phyloP scores from a whole-genome alignment of 2,329 filamentous ascomycete genomes.

The Phyllosticta capitalensis region DNA sequence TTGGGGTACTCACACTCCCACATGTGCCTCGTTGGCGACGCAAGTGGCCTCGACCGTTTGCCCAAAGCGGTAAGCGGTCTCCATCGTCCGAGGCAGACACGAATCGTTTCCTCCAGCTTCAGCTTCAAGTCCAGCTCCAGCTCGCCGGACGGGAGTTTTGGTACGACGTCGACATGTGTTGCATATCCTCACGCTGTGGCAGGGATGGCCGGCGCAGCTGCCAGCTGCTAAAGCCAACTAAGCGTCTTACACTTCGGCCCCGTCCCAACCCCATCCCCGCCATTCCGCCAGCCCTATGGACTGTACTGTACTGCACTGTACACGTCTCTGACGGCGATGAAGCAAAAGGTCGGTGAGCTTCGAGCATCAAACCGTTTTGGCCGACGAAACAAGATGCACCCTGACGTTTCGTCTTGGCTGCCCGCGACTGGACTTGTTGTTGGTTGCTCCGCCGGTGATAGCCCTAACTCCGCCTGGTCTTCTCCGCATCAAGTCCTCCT shows the following conservation, averaged over 20 bases:
- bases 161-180: not conserved
- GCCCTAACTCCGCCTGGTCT: not conserved
- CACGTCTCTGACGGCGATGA: too few species aligned
- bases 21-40: too few species aligned
- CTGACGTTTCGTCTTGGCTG: not conserved
- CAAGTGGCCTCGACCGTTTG: not conserved
- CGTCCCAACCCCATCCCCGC: slow-evolving; percentile 4
- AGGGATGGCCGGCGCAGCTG: slow-evolving; percentile 4
- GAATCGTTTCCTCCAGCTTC: not conserved
- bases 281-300: slow-evolving; percentile 21
- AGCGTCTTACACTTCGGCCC: slow-evolving; percentile 19
- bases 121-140: not conserved
- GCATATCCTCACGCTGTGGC: not conserved
- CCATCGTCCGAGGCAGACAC: not conserved
- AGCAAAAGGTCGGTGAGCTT: not conserved
- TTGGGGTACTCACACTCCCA: too few species aligned
- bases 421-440: too few species aligned
- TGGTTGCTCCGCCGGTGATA: not conserved
- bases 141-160: not conserved
- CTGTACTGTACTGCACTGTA: slow-evolving; percentile 9
- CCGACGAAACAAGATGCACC: not conserved
- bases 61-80: not conserved
- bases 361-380: not conserved
- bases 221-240: slow-evolving; percentile 12
- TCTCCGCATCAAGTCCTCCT: not conserved